A percentile compares a stretch with the other conserved stretches of the same genome.
Conservation (phyloP, 129 eudicot species). For the Logfia minima region DNA sequence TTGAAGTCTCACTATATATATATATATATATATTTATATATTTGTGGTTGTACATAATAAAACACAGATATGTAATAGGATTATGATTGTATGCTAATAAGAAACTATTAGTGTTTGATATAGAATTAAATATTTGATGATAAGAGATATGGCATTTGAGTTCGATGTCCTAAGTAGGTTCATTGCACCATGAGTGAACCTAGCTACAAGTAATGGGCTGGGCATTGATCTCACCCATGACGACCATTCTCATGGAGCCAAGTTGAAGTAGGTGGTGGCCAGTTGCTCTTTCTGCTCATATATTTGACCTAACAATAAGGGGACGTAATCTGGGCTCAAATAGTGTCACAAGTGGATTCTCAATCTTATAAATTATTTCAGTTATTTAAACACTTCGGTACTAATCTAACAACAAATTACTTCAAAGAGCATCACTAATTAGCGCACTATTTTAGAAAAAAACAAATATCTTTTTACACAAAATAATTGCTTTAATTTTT, state of each 20-base stretch:
- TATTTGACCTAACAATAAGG: not conserved
- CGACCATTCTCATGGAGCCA: slow-evolving; percentile 21
- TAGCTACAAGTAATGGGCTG: slow-evolving; percentile 2
- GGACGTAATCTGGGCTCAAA: not conserved
- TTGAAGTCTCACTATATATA: too few species aligned
- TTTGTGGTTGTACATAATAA: not conserved
- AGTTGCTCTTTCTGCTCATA: not conserved
- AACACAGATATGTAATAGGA: not conserved
- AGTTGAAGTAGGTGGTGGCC: slow-evolving; percentile 22
- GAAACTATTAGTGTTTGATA: not conserved
- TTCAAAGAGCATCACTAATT: too few species aligned
- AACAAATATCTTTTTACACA: too few species aligned
- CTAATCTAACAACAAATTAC: too few species aligned
- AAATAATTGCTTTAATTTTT: too few species aligned
- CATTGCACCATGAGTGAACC: slow-evolving; percentile 26
- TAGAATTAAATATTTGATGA: not conserved
- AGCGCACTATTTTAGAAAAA: too few species aligned
- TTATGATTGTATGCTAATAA: too few species aligned
- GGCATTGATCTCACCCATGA: slow-evolving; percentile 27
- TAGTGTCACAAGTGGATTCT: not conserved
- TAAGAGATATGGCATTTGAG: slow-evolving; percentile 1
- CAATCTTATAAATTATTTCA: too few species aligned
- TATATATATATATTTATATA: too few species aligned
- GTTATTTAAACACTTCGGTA: too few species aligned
- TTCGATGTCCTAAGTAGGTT: slow-evolving; percentile 3